These are phyloP conservation scores for Vigna nakashimae DNA, from an alignment of 306 rosid genomes.

Conservation along the genomic window DNA sequence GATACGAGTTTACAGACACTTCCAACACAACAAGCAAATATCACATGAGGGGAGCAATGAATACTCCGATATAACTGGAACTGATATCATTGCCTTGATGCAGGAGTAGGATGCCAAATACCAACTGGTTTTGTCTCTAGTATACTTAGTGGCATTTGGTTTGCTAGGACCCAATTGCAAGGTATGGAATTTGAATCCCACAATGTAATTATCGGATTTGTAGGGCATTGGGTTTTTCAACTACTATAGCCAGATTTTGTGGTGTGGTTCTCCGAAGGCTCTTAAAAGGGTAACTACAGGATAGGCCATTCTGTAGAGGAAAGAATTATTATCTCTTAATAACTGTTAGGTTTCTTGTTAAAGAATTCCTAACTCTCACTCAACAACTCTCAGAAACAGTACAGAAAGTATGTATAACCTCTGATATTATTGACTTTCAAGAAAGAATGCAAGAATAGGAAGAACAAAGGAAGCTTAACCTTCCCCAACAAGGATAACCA, in stretches of 20 bases:
- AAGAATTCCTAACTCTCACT: no score
- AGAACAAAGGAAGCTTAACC: no score
- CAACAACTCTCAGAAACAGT: no score
- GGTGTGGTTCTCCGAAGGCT: not conserved
- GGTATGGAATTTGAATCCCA: not conserved
- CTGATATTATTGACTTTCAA: no score
- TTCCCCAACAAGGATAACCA: no score
- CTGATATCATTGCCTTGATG: not conserved
- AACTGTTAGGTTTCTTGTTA: no score
- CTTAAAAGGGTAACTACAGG: not conserved
- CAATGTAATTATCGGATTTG: not conserved
- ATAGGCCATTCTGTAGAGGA: not conserved
- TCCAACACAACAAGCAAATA: constrained; percentile 18
- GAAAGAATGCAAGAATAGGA: no score
- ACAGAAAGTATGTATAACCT: no score
- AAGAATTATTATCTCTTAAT: not conserved
- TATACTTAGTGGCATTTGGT: not conserved
- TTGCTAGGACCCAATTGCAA: not conserved
- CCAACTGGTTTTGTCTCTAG: not conserved
- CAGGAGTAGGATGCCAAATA: not conserved
- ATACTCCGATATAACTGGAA: not conserved
- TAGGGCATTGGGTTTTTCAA: not conserved
- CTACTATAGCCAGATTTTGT: not conserved
- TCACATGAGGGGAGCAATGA: not conserved
- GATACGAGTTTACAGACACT: constrained; percentile 17